Conservation (phyloP, 441 rosid species). For the Bocquillonia castaneifolia region DNA sequence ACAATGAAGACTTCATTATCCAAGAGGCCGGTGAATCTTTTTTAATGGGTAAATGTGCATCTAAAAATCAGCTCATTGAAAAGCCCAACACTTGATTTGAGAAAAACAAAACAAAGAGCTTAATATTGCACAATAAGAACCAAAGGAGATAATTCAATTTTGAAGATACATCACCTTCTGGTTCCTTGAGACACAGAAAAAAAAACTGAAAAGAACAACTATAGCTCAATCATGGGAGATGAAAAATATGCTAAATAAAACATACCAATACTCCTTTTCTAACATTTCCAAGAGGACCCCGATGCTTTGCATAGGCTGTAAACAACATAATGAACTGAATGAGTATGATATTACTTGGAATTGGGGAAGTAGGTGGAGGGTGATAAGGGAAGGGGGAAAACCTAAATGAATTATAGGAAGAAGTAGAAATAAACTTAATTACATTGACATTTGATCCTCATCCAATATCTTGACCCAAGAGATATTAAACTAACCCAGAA, state of each 20-base stretch:
- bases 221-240: not conserved
- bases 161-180: not conserved
- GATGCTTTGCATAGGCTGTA: slow-evolving; percentile 73
- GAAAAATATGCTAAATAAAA: slow-evolving; percentile 10
- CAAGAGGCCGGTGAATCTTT: not conserved
- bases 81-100: not conserved
- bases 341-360: slow-evolving; percentile 4
- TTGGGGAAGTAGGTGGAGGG: not conserved
- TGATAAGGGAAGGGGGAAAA: not conserved
- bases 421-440: not conserved
- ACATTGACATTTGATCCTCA: not conserved
- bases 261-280: slow-evolving; percentile 98
- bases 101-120: slow-evolving; percentile 2
- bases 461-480: not conserved
- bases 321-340: slow-evolving; percentile 9
- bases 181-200: not conserved
- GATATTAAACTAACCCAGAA: not conserved
- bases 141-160: not conserved
- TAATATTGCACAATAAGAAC: not conserved
- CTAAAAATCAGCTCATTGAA: not conserved
- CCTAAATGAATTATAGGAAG: not conserved
- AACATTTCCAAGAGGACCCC: slow-evolving; percentile 90
- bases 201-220: not conserved
- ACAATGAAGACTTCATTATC: not conserved
- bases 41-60: not conserved